Conservation (phyloP, 345 rosid genomes). For the Anacardium occidentale region DNA sequence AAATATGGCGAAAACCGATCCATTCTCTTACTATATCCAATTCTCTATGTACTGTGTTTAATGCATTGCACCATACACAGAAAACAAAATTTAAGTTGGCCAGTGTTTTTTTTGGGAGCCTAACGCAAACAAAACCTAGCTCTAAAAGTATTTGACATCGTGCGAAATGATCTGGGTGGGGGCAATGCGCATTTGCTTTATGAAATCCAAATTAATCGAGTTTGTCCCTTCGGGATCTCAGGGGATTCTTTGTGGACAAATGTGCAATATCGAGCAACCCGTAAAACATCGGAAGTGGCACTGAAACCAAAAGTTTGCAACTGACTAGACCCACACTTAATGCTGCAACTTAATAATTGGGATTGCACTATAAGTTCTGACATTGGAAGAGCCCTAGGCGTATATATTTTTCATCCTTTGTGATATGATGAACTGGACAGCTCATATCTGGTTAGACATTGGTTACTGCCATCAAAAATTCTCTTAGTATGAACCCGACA, state of each 20-base stretch:
- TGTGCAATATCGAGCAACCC: not conserved
- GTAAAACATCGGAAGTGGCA: conserved; percentile 1
- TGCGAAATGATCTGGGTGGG: conserved; percentile 4
- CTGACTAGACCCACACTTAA: conserved; percentile 23
- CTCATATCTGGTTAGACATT: conserved; percentile 21
- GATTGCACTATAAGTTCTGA: not conserved
- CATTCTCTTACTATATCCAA: not conserved
- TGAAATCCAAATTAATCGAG: not conserved
- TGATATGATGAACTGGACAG: conserved; percentile 15
- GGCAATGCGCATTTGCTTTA: not conserved
- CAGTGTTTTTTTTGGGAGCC: not conserved
- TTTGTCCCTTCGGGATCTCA: conserved; percentile 9
- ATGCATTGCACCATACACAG: not conserved
- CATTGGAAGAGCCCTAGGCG: not conserved
- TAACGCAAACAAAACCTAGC: not conserved
- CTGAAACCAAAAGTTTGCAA: not conserved
- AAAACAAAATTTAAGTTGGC: not conserved
- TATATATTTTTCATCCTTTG: not conserved
- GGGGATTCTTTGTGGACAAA: not conserved
- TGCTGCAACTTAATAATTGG: not conserved
- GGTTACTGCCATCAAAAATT: conserved; percentile 12
- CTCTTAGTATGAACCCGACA: not conserved
- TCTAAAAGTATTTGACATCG: conserved; percentile 2
- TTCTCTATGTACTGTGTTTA: too few relatives aligned
- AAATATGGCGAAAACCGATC: not conserved